A percentile compares a stretch with the other conserved stretches of the same genome.
Evolutionary conservation across 768 basidiomycete species (phyloP).

Genomic region (Trametes coccinea): DNA sequence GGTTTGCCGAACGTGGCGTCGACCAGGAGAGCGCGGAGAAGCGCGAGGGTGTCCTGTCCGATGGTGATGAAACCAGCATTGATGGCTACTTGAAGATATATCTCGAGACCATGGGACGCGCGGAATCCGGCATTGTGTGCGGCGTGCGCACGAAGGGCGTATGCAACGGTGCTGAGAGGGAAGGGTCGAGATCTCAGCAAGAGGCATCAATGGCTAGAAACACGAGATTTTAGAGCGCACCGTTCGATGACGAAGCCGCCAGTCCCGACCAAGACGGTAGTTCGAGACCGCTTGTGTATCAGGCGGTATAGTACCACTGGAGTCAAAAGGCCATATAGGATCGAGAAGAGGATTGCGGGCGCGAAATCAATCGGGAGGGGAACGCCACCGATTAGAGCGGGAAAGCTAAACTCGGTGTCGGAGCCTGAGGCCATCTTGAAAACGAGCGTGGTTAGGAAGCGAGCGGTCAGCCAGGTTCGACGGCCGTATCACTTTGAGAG

Average conservation of each 20-base stretch:
- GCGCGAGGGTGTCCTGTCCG: slow-evolving; percentile 1
- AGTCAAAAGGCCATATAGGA: slow-evolving; percentile 21
- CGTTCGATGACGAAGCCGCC: slow-evolving; percentile 23
- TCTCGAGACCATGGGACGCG: not conserved
- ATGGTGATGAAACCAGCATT: slow-evolving; percentile 5
- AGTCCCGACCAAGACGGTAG: slow-evolving; percentile 15
- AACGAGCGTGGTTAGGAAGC: no score
- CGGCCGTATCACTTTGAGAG: no score
- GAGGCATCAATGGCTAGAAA: not conserved
- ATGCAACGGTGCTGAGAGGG: not conserved
- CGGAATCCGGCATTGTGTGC: not conserved
- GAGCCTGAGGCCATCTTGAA: not conserved
- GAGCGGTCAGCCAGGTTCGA: no score
- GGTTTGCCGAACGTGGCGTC: not conserved
- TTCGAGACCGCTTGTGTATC: slow-evolving; percentile 13
- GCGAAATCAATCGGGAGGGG: slow-evolving; percentile 22
- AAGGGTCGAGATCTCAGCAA: not conserved
- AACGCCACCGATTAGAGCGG: slow-evolving; percentile 8
- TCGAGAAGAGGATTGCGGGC: slow-evolving; percentile 29
- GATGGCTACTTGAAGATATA: slow-evolving; percentile 2
- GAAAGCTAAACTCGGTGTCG: not conserved
- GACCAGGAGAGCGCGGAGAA: slow-evolving; percentile 8
- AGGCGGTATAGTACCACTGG: slow-evolving; percentile 23
- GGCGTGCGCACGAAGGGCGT: not conserved
- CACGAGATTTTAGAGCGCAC: slow-evolving; percentile 8